phyloP scores from a whole-genome alignment of 305 asterid species.

The Euphrasia arctica region DNA sequence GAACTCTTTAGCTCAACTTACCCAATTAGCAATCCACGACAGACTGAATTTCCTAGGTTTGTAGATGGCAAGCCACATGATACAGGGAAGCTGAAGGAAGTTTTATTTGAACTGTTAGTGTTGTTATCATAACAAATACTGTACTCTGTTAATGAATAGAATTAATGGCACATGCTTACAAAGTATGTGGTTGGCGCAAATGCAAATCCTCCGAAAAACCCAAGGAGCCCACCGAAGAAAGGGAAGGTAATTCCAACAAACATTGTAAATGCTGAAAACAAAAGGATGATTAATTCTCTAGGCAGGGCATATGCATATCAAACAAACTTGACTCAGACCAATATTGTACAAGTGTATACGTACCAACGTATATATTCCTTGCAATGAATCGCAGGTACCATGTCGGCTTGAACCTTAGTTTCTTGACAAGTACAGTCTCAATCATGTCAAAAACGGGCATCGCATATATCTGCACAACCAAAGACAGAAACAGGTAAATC shows the following conservation, averaged over 20 bases:
- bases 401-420: constrained; percentile 56
- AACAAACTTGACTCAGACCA: not conserved
- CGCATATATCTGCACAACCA: constrained; percentile 55
- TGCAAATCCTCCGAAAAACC: constrained; percentile 88
- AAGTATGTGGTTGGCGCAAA: constrained; percentile 91
- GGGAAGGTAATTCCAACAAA: constrained; percentile 75
- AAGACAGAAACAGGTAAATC: constrained; percentile 1
- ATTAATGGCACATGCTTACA: constrained; percentile 40
- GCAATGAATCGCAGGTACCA: constrained; percentile 55
- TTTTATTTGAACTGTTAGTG: not conserved
- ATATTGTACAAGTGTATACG: constrained; percentile 21
- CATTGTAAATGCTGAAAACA: constrained; percentile 69
- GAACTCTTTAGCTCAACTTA: constrained; percentile 24
- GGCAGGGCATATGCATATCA: not conserved
- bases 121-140: not conserved
- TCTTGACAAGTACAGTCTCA: constrained; percentile 76
- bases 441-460: constrained; percentile 96
- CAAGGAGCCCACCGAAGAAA: constrained; percentile 80
- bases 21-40: constrained; percentile 83
- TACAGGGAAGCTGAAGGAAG: constrained; percentile 68
- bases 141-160: not conserved
- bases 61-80: constrained; percentile 77
- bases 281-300: not conserved
- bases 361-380: constrained; percentile 71
- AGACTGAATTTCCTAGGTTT: constrained; percentile 65